phyloP scores from a whole-genome alignment of 2,329 filamentous ascomycete genomes.

The Talaromyces atroroseus region DNA sequence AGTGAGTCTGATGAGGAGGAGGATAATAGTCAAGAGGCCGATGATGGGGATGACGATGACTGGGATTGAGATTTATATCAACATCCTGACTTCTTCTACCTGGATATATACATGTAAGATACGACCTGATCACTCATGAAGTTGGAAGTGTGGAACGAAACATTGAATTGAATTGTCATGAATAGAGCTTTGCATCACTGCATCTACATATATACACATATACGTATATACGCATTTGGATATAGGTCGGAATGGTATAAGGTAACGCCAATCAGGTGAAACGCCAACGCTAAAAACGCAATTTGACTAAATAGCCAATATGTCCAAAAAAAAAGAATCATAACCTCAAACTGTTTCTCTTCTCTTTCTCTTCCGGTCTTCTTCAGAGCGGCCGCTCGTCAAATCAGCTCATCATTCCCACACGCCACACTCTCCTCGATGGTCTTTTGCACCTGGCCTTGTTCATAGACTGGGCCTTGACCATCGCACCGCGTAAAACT shows the following conservation, averaged over 20 bases:
- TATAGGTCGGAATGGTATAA: neutral
- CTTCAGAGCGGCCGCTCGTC: constrained; percentile 20
- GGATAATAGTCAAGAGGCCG: constrained; percentile 49
- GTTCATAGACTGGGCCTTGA: constrained; percentile 80
- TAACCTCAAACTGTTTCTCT: constrained; percentile 16
- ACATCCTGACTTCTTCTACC: neutral
- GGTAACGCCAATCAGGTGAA: neutral
- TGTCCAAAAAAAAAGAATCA: neutral
- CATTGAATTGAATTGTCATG: neutral
- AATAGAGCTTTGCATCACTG: neutral
- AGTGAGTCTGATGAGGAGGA: constrained; percentile 45
- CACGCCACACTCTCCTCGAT: constrained; percentile 73
- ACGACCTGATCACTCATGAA: neutral
- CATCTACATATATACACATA: neutral
- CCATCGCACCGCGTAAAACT: constrained; percentile 74
- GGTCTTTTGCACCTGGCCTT: constrained; percentile 64
- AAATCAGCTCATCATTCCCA: constrained; percentile 72
- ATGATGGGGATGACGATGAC: constrained; percentile 30
- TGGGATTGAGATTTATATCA: constrained; percentile 12
- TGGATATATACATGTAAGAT: neutral
- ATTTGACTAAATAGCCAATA: neutral
- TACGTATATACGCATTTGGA: neutral
- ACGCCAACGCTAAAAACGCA: neutral
- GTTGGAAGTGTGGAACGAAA: neutral
- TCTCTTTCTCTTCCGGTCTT: neutral